Conservation (phyloP, 805 yeast genomes). For the Wickerhamomyces bovis region DNA sequence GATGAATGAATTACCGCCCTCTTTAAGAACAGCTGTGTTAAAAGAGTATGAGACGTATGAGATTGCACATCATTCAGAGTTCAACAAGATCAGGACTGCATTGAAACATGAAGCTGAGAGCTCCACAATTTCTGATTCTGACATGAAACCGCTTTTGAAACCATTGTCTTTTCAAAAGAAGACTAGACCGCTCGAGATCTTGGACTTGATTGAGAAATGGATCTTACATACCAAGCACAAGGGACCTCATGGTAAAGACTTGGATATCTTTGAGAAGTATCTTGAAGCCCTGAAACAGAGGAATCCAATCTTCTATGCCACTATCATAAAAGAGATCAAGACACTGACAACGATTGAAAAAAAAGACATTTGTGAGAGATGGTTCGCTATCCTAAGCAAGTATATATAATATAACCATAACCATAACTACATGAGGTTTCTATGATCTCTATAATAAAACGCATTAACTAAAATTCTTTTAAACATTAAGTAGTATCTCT, state of each 20-base stretch:
- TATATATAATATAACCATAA: too few species aligned
- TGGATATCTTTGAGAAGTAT: constrained; percentile 30
- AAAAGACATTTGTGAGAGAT: constrained; percentile 4
- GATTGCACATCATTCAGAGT: not conserved
- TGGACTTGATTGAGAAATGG: constrained; percentile 32
- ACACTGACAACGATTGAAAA: constrained; percentile 1
- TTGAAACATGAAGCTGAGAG: not conserved
- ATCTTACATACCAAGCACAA: constrained; percentile 24
- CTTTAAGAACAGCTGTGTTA: constrained; percentile 13
- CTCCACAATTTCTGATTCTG: not conserved
- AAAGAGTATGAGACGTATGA: constrained; percentile 16
- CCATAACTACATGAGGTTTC: not conserved
- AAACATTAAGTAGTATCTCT: not conserved
- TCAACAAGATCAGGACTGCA: not conserved
- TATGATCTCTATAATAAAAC: not conserved
- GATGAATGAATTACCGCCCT: constrained; percentile 21
- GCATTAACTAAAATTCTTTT: not conserved
- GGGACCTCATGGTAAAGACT: constrained; percentile 38
- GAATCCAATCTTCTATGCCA: constrained; percentile 18
- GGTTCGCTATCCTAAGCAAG: constrained; percentile 6
- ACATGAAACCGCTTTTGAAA: not conserved
- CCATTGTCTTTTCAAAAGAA: constrained; percentile 28
- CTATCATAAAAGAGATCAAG: constrained; percentile 6
- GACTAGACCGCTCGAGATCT: constrained; percentile 29
- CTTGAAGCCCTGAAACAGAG: constrained; percentile 24